phyloP scores from a whole-genome alignment of 495 filamentous ascomycete species.

The Penicillium paradoxum region DNA sequence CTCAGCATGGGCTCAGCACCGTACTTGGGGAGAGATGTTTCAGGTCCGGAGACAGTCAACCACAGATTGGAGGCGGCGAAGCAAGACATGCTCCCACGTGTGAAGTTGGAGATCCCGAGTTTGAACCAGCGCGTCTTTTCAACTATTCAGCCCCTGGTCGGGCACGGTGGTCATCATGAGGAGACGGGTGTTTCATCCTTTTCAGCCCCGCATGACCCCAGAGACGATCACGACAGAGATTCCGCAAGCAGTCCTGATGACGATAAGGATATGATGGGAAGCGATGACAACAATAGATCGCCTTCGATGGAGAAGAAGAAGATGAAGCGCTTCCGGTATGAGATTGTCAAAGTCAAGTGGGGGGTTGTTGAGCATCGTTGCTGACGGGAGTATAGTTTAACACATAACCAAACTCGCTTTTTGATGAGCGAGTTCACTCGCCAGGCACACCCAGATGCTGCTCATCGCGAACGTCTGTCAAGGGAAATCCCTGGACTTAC shows the following conservation, averaged over 20 bases:
- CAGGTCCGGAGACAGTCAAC: slow-evolving; percentile 7
- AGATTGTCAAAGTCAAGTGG: neutral
- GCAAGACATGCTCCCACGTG: slow-evolving; percentile 15
- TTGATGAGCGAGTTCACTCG: slow-evolving; percentile 96
- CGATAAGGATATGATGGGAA: slow-evolving; percentile 26
- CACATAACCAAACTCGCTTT: slow-evolving; percentile 94
- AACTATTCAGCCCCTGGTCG: slow-evolving; percentile 13
- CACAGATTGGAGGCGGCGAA: slow-evolving; percentile 8
- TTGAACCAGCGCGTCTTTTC: slow-evolving; percentile 15
- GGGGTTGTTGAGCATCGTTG: slow-evolving; percentile 2
- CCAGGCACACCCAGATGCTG: slow-evolving; percentile 91
- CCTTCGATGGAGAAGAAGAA: slow-evolving; percentile 70
- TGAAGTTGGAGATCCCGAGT: slow-evolving; percentile 22
- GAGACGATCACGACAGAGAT: slow-evolving; percentile 25
- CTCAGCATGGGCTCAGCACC: slow-evolving; percentile 10
- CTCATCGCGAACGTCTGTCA: slow-evolving; percentile 84
- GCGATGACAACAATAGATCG: slow-evolving; percentile 22
- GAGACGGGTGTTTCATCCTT: slow-evolving; percentile 18
- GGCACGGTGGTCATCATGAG: slow-evolving; percentile 13
- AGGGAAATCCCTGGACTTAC: slow-evolving; percentile 90
- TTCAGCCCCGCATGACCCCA: slow-evolving; percentile 7
- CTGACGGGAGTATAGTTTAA: slow-evolving; percentile 56
- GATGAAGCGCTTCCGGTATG: slow-evolving; percentile 92
- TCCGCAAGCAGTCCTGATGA: slow-evolving; percentile 30
- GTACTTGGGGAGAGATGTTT: slow-evolving; percentile 21